Conservation (phyloP, 192 early-diverging fungal species). For the Backusella tarrabulga region DNA sequence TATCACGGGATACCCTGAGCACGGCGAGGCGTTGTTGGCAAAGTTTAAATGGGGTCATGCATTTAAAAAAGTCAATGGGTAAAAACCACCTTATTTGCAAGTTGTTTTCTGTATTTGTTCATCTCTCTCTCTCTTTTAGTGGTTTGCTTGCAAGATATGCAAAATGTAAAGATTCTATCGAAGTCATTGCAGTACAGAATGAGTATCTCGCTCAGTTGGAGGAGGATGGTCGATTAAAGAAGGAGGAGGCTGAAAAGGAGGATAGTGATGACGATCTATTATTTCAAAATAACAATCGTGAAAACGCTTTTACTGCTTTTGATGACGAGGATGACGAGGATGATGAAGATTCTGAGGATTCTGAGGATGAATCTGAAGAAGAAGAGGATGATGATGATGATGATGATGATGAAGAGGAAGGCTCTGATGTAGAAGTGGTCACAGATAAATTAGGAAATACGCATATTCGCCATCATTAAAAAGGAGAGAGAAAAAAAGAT, state of each 20-base stretch:
- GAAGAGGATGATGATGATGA: conserved; percentile 7
- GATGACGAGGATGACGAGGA: conserved; percentile 17
- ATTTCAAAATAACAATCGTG: conserved; percentile 51
- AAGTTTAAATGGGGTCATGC: conserved; percentile 97
- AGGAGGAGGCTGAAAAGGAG: conserved; percentile 15
- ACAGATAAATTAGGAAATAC: not conserved
- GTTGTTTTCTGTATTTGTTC: no score
- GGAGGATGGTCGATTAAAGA: conserved; percentile 50
- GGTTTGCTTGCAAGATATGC: conserved; percentile 75
- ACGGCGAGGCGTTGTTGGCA: conserved; percentile 72
- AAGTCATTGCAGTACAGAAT: conserved; percentile 75
- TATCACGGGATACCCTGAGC: conserved; percentile 72
- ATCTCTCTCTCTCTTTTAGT: conserved; percentile 29
- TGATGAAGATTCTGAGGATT: not conserved
- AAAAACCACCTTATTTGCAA: not conserved
- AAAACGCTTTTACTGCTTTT: conserved; percentile 36
- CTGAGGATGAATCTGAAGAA: conserved; percentile 31
- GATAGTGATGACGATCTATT: conserved; percentile 45
- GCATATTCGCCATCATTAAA: not conserved
- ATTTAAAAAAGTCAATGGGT: conserved; percentile 88
- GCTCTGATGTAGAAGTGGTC: not conserved
- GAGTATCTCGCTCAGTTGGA: conserved; percentile 79
- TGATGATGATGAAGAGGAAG: conserved; percentile 13
- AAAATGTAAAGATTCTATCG: conserved; percentile 68
- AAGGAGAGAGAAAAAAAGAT: not conserved